Conservation (phyloP, 805 yeast species). For the Torulaspora quercuum region DNA sequence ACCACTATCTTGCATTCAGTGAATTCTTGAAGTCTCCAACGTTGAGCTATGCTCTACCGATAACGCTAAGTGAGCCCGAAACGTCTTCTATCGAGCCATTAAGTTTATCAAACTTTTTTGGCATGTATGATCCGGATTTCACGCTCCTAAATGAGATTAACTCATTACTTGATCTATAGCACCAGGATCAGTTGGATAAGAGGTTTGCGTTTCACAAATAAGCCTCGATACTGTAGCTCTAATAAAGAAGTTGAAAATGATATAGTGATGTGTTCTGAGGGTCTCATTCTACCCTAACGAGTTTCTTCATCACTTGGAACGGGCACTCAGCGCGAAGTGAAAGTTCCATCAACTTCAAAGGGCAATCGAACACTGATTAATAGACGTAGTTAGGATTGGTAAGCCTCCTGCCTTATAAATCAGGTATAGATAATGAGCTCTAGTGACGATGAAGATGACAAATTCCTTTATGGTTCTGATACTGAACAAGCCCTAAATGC, state of each 20-base stretch:
- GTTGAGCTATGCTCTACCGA: conserved; percentile 16
- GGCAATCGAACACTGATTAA: too few relatives aligned
- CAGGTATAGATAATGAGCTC: conserved; percentile 23
- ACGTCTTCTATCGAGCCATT: conserved; percentile 10
- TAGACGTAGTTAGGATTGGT: too few relatives aligned
- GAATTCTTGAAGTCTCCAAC: conserved; percentile 17
- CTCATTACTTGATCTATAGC: conserved; percentile 13
- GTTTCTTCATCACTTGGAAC: too few relatives aligned
- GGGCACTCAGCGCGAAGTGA: too few relatives aligned
- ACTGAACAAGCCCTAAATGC: conserved; percentile 24
- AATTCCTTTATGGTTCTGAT: conserved; percentile 36
- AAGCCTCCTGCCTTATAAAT: conserved; percentile 28
- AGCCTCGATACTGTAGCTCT: too few relatives aligned
- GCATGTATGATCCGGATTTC: conserved; percentile 19
- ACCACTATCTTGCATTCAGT: conserved; percentile 8
- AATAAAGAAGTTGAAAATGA: too few relatives aligned
- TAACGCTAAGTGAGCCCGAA: conserved; percentile 2
- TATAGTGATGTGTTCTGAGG: too few relatives aligned
- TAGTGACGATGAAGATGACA: conserved; percentile 37
- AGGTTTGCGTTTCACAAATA: conserved; percentile 1
- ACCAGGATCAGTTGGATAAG: too few relatives aligned
- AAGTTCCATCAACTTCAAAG: too few relatives aligned
- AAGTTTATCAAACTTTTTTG: conserved; percentile 15
- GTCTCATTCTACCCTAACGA: too few relatives aligned
- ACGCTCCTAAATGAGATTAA: conserved; percentile 20